Conservation (phyloP, 495 filamentous ascomycete species). For the Xylaria cubensis region DNA sequence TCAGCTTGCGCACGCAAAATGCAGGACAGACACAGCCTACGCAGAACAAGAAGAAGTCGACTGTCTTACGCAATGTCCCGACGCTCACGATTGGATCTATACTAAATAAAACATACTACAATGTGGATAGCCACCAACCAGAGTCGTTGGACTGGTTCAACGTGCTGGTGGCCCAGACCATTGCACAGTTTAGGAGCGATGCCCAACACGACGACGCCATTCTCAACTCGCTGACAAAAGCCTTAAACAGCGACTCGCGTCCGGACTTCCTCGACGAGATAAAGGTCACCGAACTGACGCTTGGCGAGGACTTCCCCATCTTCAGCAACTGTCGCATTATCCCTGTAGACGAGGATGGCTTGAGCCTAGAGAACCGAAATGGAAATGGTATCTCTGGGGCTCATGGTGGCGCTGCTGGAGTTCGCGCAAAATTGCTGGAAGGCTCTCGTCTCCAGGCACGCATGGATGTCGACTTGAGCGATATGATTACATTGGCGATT, state of each 20-base stretch:
- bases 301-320: slow-evolving; percentile 97
- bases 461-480: slow-evolving; percentile 96
- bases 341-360: slow-evolving; percentile 74
- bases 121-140: slow-evolving; percentile 93
- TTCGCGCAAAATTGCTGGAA: slow-evolving; percentile 59
- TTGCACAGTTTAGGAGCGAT: slow-evolving; percentile 92
- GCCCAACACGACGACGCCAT: slow-evolving; percentile 91
- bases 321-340: slow-evolving; percentile 98
- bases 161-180: slow-evolving; percentile 93
- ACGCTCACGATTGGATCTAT: slow-evolving; percentile 82
- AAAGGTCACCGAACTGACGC: slow-evolving; percentile 85
- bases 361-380: slow-evolving; percentile 55
- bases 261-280: slow-evolving; percentile 94
- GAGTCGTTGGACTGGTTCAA: slow-evolving; percentile 99
- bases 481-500: slow-evolving; percentile 90
- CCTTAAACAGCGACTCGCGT: slow-evolving; percentile 83
- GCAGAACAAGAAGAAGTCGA: slow-evolving; percentile 78
- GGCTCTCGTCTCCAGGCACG: slow-evolving; percentile 82
- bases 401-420: slow-evolving; percentile 48
- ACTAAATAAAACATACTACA: slow-evolving; percentile 96
- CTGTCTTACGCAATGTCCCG: slow-evolving; percentile 70
- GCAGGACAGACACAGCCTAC: slow-evolving; percentile 49
- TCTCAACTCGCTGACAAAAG: slow-evolving; percentile 86
- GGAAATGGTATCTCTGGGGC: slow-evolving; percentile 35
- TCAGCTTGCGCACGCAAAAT: slow-evolving; percentile 55